These are phyloP conservation scores for Pilatotrama ljubarskyi DNA, from an alignment of 768 basidiomycete genomes.

Conservation along the genomic window DNA sequence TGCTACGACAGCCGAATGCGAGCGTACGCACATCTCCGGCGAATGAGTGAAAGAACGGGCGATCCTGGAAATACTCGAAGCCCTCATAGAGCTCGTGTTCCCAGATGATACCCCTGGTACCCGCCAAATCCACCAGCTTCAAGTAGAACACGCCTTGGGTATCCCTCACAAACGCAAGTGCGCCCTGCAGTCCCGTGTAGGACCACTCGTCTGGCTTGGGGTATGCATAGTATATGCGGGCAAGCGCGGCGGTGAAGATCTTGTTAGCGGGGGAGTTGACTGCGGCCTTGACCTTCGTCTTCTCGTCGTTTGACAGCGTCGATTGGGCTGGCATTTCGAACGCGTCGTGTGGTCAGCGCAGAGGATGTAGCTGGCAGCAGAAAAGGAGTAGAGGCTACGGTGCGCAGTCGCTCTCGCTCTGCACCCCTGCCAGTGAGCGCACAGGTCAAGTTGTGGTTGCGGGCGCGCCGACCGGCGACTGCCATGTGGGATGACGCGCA, in stretches of 20 bases:
- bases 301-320: conserved; percentile 73
- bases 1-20: too few species aligned
- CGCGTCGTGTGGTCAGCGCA: neutral
- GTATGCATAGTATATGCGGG: conserved; percentile 87
- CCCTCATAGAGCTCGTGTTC: conserved; percentile 87
- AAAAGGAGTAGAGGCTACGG: neutral
- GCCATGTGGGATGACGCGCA: conserved; percentile 8
- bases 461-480: neutral
- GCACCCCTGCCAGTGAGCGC: conserved; percentile 12
- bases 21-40: conserved; percentile 78
- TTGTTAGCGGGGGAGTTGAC: conserved; percentile 62
- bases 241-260: conserved; percentile 78
- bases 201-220: conserved; percentile 78
- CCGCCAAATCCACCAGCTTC: conserved; percentile 80
- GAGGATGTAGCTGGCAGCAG: neutral
- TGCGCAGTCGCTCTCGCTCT: conserved; percentile 15
- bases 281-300: conserved; percentile 67
- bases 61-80: conserved; percentile 79
- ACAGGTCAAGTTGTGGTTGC: conserved; percentile 11
- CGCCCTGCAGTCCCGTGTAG: conserved; percentile 87
- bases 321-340: conserved; percentile 69
- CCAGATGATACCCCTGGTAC: conserved; percentile 89
- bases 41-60: conserved; percentile 92
- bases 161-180: conserved; percentile 70
- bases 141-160: conserved; percentile 58